Percentiles rank a stretch among this genome's conserved stretches.
Conservation (phyloP, 2,329 filamentous ascomycete species). For the Dryadomyces quercus-mongolicae region DNA sequence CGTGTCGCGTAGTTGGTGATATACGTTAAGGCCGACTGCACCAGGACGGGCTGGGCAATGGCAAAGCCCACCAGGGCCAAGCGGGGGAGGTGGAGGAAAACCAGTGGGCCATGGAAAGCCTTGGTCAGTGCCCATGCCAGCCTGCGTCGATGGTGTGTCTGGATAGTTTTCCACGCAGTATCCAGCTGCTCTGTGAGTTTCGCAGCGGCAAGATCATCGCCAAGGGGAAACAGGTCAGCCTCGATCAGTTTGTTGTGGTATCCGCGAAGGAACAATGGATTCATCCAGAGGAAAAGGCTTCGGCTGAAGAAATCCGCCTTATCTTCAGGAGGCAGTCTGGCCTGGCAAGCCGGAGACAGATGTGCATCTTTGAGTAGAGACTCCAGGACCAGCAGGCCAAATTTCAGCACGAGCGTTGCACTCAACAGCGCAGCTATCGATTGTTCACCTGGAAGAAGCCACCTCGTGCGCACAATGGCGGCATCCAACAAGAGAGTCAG, state of each 20-base stretch:
- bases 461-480: not conserved
- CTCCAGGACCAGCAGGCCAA: not conserved
- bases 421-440: not conserved
- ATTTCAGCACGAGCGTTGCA: not conserved
- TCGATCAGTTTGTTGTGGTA: not conserved
- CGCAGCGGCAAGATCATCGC: not conserved
- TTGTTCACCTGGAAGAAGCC: not conserved
- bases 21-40: not conserved
- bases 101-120: not conserved
- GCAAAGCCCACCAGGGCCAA: not conserved
- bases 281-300: not conserved
- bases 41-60: conserved; percentile 1
- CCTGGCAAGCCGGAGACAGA: not conserved
- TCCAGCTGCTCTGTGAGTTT: not conserved
- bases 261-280: not conserved
- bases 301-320: not conserved
- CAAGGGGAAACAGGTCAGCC: not conserved
- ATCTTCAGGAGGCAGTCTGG: not conserved
- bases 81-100: not conserved
- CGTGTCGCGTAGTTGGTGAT: not conserved
- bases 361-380: not conserved
- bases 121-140: not conserved
- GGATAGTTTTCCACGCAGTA: not conserved
- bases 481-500: not conserved
- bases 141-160: not conserved